A percentile compares a stretch with the other conserved stretches of the same genome.
These are phyloP conservation scores for Clavispora carvajalis DNA, from an alignment of 805 yeast genomes.

Conservation along the genomic window DNA sequence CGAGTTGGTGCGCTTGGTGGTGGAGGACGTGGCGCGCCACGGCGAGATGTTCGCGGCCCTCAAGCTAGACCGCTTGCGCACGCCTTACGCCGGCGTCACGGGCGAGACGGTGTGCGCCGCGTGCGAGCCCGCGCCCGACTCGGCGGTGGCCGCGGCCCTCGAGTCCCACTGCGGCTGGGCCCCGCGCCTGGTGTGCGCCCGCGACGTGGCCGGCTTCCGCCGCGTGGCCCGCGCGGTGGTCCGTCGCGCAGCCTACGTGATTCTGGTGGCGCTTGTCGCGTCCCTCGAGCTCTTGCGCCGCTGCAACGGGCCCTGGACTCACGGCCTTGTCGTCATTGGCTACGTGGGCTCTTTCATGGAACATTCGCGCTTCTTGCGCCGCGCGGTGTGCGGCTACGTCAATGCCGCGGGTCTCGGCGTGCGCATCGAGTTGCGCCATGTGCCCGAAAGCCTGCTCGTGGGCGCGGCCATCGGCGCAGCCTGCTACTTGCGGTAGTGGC, in stretches of 20 bases:
- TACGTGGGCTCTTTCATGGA: slow-evolving; percentile 49
- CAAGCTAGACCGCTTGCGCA: slow-evolving; percentile 11
- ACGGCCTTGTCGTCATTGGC: slow-evolving; percentile 31
- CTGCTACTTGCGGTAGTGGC: background rate
- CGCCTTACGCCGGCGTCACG: slow-evolving; percentile 27
- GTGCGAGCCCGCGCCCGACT: slow-evolving; percentile 23
- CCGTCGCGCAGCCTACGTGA: slow-evolving; percentile 39
- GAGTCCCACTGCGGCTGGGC: slow-evolving; percentile 20
- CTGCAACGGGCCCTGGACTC: slow-evolving; percentile 15
- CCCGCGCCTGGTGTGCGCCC: slow-evolving; percentile 10
- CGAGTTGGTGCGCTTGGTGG: slow-evolving; percentile 43
- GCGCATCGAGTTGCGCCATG: slow-evolving; percentile 31
- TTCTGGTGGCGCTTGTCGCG: slow-evolving; percentile 39
- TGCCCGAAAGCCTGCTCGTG: slow-evolving; percentile 43
- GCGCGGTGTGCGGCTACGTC: slow-evolving; percentile 18
- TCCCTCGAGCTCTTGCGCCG: slow-evolving; percentile 24
- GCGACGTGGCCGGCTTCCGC: slow-evolving; percentile 26
- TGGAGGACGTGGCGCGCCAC: slow-evolving; percentile 28
- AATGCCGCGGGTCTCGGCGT: slow-evolving; percentile 25
- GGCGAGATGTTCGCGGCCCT: slow-evolving; percentile 23
- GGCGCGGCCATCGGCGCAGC: slow-evolving; percentile 53
- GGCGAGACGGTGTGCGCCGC: slow-evolving; percentile 40
- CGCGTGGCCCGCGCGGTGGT: slow-evolving; percentile 33
- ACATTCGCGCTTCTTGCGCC: slow-evolving; percentile 38
- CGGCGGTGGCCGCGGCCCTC: slow-evolving; percentile 16